Percentiles rank a stretch among this genome's conserved stretches.
phyloP scores from a whole-genome alignment of 306 rosid species.

The Aeschynomene evenia region DNA sequence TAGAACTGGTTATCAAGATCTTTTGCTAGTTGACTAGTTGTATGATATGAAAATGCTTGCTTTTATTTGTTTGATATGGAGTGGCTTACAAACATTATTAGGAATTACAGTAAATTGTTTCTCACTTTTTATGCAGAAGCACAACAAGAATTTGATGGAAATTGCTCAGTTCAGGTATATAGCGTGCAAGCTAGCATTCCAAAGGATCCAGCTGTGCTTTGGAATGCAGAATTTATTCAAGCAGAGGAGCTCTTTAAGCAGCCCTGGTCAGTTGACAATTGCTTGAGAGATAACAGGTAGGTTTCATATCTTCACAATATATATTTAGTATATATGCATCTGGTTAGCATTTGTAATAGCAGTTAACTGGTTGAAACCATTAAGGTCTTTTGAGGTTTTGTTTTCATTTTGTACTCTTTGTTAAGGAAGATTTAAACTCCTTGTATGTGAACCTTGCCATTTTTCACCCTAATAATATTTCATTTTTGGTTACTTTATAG shows the following conservation, averaged over 20 bases:
- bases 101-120: slow-evolving; percentile 27
- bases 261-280: slow-evolving; percentile 64
- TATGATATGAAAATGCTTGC: not conserved
- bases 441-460: not conserved
- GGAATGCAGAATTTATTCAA: slow-evolving; percentile 94
- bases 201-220: slow-evolving; percentile 84
- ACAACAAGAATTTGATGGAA: slow-evolving; percentile 71
- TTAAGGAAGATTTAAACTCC: not conserved
- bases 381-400: not conserved
- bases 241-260: slow-evolving; percentile 90
- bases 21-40: slow-evolving; percentile 2
- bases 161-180: slow-evolving; percentile 82
- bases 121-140: slow-evolving; percentile 65
- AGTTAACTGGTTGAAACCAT: not conserved
- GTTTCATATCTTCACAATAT: slow-evolving; percentile 10
- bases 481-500: not conserved
- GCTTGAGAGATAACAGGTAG: slow-evolving; percentile 93
- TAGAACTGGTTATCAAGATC: slow-evolving; percentile 1
- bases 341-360: not conserved
- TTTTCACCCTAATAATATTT: not conserved
- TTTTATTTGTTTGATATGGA: slow-evolving; percentile 12
- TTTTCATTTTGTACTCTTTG: not conserved
- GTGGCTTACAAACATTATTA: slow-evolving; percentile 3
- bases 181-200: slow-evolving; percentile 93
- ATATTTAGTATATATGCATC: not conserved